Evolutionary conservation across 176 grass and related monocot species (phyloP).

Genomic region (Guadua angustifolia): DNA sequence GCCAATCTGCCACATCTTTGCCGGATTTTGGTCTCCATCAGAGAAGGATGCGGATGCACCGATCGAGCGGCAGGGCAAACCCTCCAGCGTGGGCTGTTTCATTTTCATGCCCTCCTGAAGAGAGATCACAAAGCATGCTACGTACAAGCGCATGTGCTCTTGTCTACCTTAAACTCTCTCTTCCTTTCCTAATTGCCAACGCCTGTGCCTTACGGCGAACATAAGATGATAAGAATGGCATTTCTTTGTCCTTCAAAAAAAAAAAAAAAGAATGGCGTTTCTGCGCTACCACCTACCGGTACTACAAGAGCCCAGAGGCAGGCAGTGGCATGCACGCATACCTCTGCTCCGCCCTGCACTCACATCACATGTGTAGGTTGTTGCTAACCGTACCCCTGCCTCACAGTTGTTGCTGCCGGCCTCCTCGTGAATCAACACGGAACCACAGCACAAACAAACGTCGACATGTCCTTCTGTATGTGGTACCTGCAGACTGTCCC

Average conservation of each 20-base stretch:
- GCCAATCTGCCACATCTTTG: background rate
- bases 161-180: background rate
- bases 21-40: background rate
- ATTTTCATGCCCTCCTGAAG: background rate
- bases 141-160: background rate
- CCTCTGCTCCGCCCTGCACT: background rate
- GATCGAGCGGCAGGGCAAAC: background rate
- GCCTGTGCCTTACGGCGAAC: too few relatives aligned
- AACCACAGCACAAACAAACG: background rate
- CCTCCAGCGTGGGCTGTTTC: background rate
- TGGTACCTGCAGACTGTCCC: constrained; percentile 2
- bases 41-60: background rate
- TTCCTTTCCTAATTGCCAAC: too few relatives aligned
- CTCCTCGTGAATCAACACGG: background rate
- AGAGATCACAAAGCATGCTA: background rate
- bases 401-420: constrained; percentile 31
- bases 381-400: background rate
- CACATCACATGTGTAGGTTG: constrained; percentile 1
- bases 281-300: background rate
- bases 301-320: background rate
- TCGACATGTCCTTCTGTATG: background rate
- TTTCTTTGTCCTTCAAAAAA: too few relatives aligned
- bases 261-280: too few relatives aligned
- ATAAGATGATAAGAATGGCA: too few relatives aligned
- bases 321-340: background rate